These are phyloP conservation scores for Pelargonium australe DNA, from an alignment of 441 rosid species.

Conservation along the genomic window DNA sequence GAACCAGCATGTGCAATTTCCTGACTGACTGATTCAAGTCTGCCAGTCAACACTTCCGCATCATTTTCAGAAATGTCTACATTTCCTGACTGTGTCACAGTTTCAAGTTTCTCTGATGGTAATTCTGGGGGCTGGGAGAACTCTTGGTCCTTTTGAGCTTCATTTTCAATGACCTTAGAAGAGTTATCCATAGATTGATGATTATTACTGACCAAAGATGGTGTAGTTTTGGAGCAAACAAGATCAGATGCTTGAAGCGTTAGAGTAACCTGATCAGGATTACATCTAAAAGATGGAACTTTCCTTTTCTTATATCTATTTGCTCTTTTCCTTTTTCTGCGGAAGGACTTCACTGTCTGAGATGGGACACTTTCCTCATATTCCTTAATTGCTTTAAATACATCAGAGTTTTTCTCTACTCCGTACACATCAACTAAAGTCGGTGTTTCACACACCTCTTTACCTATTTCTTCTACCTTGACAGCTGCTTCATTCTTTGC, in stretches of 20 bases:
- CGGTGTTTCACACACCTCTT: conserved; percentile 15
- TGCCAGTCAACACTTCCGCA: conserved; percentile 15
- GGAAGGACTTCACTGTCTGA: conserved; percentile 21
- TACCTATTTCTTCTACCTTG: conserved; percentile 25
- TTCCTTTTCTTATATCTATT: conserved; percentile 30
- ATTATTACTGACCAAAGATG: conserved; percentile 11
- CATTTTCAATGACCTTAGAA: conserved; percentile 16
- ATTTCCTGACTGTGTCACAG: conserved; percentile 15
- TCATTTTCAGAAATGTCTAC: conserved; percentile 19
- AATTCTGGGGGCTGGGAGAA: conserved; percentile 16
- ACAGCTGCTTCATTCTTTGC: conserved; percentile 22
- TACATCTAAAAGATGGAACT: conserved; percentile 18
- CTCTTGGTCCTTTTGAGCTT: conserved; percentile 21
- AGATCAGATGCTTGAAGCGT: conserved; percentile 26
- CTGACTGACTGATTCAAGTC: conserved; percentile 26
- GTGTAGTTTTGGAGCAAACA: conserved; percentile 14
- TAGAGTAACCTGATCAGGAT: conserved; percentile 22
- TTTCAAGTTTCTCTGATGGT: conserved; percentile 22
- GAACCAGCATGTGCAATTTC: conserved; percentile 28
- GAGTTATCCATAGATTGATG: conserved; percentile 22
- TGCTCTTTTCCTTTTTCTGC: conserved; percentile 40
- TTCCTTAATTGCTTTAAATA: conserved; percentile 21
- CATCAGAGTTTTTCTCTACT: conserved; percentile 23
- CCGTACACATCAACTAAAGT: conserved; percentile 12
- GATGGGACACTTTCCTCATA: conserved; percentile 17